Evolutionary conservation across 345 rosid species (phyloP).

Genomic region (Aquilaria malaccensis): DNA sequence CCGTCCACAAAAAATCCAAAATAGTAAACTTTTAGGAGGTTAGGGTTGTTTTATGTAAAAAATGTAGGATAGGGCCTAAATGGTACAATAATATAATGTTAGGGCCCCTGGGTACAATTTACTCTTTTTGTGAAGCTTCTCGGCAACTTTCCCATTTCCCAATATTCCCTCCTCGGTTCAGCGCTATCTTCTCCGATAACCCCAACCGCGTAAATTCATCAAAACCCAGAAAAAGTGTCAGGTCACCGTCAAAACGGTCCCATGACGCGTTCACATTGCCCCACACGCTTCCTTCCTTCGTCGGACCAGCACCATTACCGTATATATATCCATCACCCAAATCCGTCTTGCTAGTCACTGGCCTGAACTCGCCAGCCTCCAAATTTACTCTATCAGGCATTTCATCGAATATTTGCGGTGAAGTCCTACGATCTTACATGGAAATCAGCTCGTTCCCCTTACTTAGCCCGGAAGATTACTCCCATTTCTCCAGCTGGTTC

Average conservation of each 20-base stretch:
- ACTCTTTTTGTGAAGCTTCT: not conserved
- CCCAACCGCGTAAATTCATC: constrained; percentile 13
- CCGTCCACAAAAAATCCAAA: no score
- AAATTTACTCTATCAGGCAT: constrained; percentile 27
- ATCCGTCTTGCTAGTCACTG: constrained; percentile 14
- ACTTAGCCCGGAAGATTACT: constrained; percentile 42
- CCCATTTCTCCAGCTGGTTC: constrained; percentile 29
- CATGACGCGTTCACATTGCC: constrained; percentile 42
- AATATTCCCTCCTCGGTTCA: not conserved
- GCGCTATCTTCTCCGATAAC: not conserved
- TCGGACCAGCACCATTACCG: constrained; percentile 8
- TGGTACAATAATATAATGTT: no score
- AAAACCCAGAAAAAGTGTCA: constrained; percentile 28
- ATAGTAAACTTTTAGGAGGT: no score
- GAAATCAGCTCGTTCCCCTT: constrained; percentile 62
- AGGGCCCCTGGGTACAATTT: no score
- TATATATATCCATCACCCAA: constrained; percentile 23
- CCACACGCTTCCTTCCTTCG: constrained; percentile 40
- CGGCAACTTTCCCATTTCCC: constrained; percentile 6
- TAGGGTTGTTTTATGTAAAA: no score
- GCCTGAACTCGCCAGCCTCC: constrained; percentile 26
- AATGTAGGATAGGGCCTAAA: no score
- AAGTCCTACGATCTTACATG: constrained; percentile 16
- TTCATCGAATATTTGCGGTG: constrained; percentile 19
- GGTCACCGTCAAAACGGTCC: constrained; percentile 39